phyloP scores from a whole-genome alignment of 1,284 basidiomycete genomes.

The Pyrrhoderma noxium region DNA sequence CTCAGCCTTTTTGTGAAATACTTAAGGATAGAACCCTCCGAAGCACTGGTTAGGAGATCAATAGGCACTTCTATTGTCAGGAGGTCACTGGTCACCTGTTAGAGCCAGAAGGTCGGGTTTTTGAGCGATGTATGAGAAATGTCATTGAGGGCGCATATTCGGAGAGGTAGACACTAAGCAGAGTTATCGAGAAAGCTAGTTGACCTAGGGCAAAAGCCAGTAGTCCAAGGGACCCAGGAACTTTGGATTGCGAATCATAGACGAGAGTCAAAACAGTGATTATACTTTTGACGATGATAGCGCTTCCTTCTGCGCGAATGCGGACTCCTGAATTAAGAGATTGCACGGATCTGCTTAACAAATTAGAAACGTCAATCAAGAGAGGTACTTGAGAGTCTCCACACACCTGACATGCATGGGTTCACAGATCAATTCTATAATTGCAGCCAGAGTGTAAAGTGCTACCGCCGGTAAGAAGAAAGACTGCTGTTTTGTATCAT shows the following conservation, averaged over 20 bases:
- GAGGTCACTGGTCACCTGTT: constrained; percentile 3
- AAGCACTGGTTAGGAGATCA: neutral
- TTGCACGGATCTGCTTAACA: constrained; percentile 50
- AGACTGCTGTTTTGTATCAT: constrained; percentile 51
- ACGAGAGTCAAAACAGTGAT: constrained; percentile 61
- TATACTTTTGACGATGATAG: constrained; percentile 68
- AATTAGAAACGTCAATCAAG: constrained; percentile 23
- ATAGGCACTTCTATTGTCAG: neutral
- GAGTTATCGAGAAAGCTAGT: constrained; percentile 51
- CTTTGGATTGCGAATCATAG: constrained; percentile 28
- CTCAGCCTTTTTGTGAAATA: neutral
- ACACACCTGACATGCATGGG: constrained; percentile 69
- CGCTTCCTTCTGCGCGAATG: constrained; percentile 77
- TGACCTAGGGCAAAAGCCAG: constrained; percentile 82
- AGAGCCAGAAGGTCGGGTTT: neutral
- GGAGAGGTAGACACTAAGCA: constrained; percentile 18
- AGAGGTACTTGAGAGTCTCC: constrained; percentile 14
- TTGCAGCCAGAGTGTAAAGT: constrained; percentile 67
- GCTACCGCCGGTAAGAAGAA: constrained; percentile 57
- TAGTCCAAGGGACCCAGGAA: constrained; percentile 45
- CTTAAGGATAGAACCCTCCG: neutral
- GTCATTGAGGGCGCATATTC: neutral
- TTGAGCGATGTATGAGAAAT: constrained; percentile 3
- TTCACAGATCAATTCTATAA: constrained; percentile 75
- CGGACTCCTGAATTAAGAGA: constrained; percentile 59